A percentile compares a stretch with the other conserved stretches of the same genome.
Conservation (phyloP, 2,329 filamentous ascomycete species). For the Curvularia hawaiiensis region DNA sequence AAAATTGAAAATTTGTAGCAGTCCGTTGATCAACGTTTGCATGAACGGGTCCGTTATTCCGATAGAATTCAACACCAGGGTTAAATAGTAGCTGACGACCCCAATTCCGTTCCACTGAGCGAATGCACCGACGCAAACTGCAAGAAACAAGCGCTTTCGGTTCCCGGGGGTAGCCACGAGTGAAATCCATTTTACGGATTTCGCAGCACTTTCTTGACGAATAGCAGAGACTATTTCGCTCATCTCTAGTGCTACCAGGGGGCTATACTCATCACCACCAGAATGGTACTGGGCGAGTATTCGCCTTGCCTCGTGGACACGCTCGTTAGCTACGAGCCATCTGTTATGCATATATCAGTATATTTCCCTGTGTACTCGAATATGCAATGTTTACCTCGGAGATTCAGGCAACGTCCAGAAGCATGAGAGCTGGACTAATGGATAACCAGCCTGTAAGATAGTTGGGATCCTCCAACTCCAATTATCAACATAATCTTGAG, state of each 20-base stretch:
- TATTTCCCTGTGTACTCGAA: neutral
- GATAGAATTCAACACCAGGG: constrained; percentile 18
- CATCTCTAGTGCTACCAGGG: constrained; percentile 9
- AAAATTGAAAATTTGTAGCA: constrained; percentile 66
- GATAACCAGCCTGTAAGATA: constrained; percentile 56
- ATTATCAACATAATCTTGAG: constrained; percentile 43
- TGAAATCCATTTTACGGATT: constrained; percentile 6
- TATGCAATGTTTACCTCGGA: neutral
- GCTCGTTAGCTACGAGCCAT: constrained; percentile 30
- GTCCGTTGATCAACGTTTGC: constrained; percentile 51
- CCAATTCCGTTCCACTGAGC: constrained; percentile 25
- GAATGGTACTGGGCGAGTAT: constrained; percentile 62
- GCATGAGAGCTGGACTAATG: constrained; percentile 28
- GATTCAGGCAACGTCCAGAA: neutral
- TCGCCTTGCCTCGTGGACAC: constrained; percentile 57
- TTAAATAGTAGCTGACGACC: constrained; percentile 21
- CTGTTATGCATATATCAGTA: neutral
- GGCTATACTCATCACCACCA: constrained; percentile 43
- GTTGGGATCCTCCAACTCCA: constrained; percentile 61
- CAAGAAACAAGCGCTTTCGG: constrained; percentile 34
- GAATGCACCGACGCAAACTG: constrained; percentile 54
- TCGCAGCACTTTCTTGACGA: constrained; percentile 3
- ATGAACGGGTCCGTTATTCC: constrained; percentile 31
- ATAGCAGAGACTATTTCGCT: constrained; percentile 10
- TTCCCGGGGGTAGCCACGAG: constrained; percentile 8